These are phyloP conservation scores for Posidonia australis DNA, from an alignment of 106 monocot species.

Conservation along the genomic window DNA sequence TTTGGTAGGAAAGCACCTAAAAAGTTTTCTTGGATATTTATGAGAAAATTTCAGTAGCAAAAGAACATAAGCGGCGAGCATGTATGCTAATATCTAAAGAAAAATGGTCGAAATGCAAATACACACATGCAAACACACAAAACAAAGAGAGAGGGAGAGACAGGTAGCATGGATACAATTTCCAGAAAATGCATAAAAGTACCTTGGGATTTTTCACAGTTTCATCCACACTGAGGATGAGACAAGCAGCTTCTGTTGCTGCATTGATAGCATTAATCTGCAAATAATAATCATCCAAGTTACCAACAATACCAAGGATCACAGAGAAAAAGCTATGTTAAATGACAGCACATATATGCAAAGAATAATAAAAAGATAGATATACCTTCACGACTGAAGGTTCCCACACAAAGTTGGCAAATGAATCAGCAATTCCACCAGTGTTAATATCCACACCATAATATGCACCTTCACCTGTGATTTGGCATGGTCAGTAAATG, in stretches of 20 bases:
- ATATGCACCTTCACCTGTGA: constrained; percentile 70
- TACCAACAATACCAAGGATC: not conserved
- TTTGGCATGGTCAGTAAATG: not conserved
- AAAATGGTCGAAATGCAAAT: not conserved
- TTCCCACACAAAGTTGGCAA: constrained; percentile 98
- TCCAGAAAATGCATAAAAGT: not conserved
- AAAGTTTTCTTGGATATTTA: too few relatives aligned
- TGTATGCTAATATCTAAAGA: not conserved
- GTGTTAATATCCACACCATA: constrained; percentile 93
- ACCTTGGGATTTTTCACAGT: constrained; percentile 99
- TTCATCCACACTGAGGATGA: constrained; percentile 94
- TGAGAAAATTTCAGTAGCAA: too few relatives aligned
- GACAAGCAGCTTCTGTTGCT: constrained; percentile 95
- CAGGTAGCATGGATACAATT: not conserved
- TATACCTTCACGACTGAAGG: constrained; percentile 88
- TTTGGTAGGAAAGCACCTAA: too few relatives aligned
- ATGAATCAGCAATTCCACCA: constrained; percentile 91
- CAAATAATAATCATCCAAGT: too few relatives aligned
- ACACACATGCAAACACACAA: not conserved
- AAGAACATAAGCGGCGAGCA: too few relatives aligned
- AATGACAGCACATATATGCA: not conserved
- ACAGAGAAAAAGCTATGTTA: not conserved
- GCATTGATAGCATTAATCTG: constrained; percentile 99
- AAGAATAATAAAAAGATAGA: not conserved
- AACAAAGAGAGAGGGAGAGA: not conserved